Conservation (phyloP, 2,329 filamentous ascomycete genomes). For the Claviceps maximensis region DNA sequence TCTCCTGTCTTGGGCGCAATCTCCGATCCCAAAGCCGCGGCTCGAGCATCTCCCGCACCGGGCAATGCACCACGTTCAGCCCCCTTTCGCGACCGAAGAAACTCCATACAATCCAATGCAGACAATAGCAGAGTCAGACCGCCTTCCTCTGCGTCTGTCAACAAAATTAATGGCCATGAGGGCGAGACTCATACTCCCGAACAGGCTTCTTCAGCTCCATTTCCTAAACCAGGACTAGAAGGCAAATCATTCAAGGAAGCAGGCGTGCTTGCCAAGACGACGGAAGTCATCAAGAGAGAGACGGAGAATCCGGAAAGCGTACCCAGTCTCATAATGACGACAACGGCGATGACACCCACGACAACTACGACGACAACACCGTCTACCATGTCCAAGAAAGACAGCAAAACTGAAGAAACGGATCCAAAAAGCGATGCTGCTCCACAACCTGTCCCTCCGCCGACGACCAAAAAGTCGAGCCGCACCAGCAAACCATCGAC, state of each 20-base stretch:
- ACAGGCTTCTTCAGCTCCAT: conserved; percentile 16
- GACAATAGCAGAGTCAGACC: conserved; percentile 33
- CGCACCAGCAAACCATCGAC: conserved; percentile 55
- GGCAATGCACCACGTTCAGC: conserved; percentile 43
- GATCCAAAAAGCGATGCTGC: conserved; percentile 27
- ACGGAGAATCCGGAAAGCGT: conserved; percentile 16
- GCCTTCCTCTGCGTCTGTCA: conserved; percentile 23
- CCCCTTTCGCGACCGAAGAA: conserved; percentile 62
- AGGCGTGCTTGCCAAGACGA: conserved; percentile 15
- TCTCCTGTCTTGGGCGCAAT: conserved; percentile 63
- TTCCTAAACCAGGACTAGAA: conserved; percentile 24
- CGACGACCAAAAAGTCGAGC: conserved; percentile 51
- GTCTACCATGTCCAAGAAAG: conserved; percentile 26
- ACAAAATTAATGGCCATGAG: conserved; percentile 42
- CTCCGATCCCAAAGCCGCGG: conserved; percentile 42
- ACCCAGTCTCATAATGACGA: conserved; percentile 9
- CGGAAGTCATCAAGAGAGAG: conserved; percentile 22
- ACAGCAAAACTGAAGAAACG: conserved; percentile 25
- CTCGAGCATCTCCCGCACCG: conserved; percentile 47
- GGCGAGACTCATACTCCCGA: conserved; percentile 26
- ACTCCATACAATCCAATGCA: conserved; percentile 48
- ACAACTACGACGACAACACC: conserved; percentile 9
- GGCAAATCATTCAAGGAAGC: conserved; percentile 39
- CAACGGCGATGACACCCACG: conserved; percentile 9
- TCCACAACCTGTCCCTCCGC: conserved; percentile 24